Evolutionary conservation across 176 grass and related monocot species (phyloP), one percentile per base, ranked within the genome.

Genomic region (Carex littledalei): DNA sequence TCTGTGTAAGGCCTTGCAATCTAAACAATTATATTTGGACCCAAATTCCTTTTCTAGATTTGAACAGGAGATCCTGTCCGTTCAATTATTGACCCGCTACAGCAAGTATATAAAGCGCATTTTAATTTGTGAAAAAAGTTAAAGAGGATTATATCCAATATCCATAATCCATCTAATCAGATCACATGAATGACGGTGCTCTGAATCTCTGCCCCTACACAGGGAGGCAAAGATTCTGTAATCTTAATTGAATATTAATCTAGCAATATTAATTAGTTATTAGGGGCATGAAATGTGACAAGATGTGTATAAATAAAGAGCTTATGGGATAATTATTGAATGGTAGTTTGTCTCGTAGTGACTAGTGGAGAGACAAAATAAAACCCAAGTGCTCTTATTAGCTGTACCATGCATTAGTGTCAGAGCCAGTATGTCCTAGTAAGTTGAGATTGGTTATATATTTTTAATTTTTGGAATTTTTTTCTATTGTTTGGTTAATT

Each of bases 221-320:
- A 3, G 21, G 81, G 81, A 68, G 81, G 81, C 81, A 83, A 54
- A 68, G 81, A 83, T 83, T 68, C 81, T 83, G 81, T 53, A 14
- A 64, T 63, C 58, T 49, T 47, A 81, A 45, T 81, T 58, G 79
- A 47, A 81, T 81, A 81, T 64, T 60, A 62, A 62, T 77, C 21
- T 52, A 56, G 8, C 22, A 65, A 43, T 65, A 68, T 62, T 82
- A 82, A 82, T 82, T 63, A 37, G 58, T 45, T 82, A 57, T 78
- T 55, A 67, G 61, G 29, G 64, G 62, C 64, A 67, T 68, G 41
- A 82, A 64, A 47, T 64, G 54, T 45, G 59, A 82, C 54, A 82
- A 63, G 35, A n/a, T 54, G 6, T 56, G 24, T 34, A 78, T 78
- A 57, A 78, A 32, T 34, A 9, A 78, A 34, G 24, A 17, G 74